Evolutionary conservation across 345 rosid species (phyloP).

Genomic region (Mallotus nudiflorus): DNA sequence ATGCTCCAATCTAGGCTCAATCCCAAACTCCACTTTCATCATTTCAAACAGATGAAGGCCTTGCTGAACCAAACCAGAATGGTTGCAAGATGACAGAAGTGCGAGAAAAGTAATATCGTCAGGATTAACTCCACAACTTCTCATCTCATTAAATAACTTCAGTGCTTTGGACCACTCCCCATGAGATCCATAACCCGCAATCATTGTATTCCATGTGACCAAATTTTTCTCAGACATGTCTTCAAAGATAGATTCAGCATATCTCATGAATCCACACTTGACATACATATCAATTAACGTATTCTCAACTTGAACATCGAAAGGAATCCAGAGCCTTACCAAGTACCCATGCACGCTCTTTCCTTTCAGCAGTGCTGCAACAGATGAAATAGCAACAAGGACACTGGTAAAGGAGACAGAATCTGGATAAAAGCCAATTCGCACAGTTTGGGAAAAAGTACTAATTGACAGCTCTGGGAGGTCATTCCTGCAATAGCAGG

Average conservation of each 20-base stretch:
- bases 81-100: constrained; percentile 76
- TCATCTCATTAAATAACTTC: constrained; percentile 57
- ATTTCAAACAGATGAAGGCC: constrained; percentile 52
- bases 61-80: constrained; percentile 64
- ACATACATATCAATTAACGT: constrained; percentile 79
- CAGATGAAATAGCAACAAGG: constrained; percentile 65
- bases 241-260: constrained; percentile 51
- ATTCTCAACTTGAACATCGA: constrained; percentile 60
- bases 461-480: constrained; percentile 56
- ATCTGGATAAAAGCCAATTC: constrained; percentile 53
- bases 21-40: constrained; percentile 50
- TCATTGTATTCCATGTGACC: constrained; percentile 77
- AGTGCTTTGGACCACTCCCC: constrained; percentile 58
- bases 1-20: constrained; percentile 64
- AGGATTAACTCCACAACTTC: constrained; percentile 45
- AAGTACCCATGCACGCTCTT: constrained; percentile 67
- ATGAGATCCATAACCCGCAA: constrained; percentile 74
- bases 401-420: constrained; percentile 62
- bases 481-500: constrained; percentile 64
- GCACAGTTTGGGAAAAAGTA: constrained; percentile 43
- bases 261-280: constrained; percentile 65
- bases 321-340: constrained; percentile 40
- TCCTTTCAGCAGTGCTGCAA: constrained; percentile 61
- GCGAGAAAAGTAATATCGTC: constrained; percentile 72
- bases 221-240: constrained; percentile 49